Evolutionary conservation across 495 filamentous ascomycete species (phyloP), one percentile per base, ranked within the genome.

Genomic region (Paragyromitra xinjiangensis): DNA sequence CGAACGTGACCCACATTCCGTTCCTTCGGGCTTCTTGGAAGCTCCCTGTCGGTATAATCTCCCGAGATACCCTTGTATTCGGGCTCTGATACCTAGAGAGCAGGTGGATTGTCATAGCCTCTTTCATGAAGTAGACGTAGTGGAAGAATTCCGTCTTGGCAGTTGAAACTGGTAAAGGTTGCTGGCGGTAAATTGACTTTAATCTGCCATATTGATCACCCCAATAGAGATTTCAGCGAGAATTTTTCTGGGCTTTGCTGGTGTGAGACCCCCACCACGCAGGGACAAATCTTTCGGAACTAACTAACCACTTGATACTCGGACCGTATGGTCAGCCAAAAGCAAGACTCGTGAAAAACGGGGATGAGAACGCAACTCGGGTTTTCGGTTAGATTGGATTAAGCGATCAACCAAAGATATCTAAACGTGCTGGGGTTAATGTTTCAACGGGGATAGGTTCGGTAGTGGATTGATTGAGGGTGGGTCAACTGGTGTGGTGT

Each of bases 301-400:
- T 61, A 66, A 65, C 69, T 73, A 77, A 50, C 69, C 51, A 53
- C 59, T 64, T 71, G 34, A 75, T 76, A 39, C 58, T 56, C 37
- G 45, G 67, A 58, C 58, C 73, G 39, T 42, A 70, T 64, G 16
- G 59, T 45, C 39, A 48, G 56, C 44, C 37, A 74, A 61, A 62
- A 70, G 72, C 45, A 64, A 70, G 50, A 48, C 39, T 48, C 11
- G 34, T 22, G 5, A 53, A 44, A 56, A 55, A 76, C 44, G 73
- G 58, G 56, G 56, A 69, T 69, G 56, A 42, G 26, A 64, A 51
- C 44, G 58, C 67, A 71, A 67, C 45, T 76, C 69, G 68, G 74
- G 62, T 77, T 73, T 73, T 77, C 74, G 62, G 74, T 77, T 77
- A 76, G 73, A 76, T 65, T 76, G 73, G 73, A 59, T 76, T 76